Conservation (phyloP, 768 basidiomycete species). For the Phanerochaete sordida region DNA sequence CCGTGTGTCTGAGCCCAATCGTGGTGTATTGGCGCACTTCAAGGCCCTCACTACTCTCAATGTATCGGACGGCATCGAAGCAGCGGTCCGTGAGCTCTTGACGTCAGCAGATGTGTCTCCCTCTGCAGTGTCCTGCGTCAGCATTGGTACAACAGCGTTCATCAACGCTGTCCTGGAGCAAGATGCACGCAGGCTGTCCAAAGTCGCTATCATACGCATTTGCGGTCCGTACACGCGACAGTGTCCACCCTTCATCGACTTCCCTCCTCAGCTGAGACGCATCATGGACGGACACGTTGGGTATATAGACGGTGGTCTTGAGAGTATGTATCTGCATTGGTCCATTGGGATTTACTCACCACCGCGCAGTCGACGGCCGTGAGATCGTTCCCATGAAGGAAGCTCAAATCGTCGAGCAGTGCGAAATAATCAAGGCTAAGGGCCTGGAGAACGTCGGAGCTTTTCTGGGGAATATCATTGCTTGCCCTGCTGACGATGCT, state of each 20-base stretch:
- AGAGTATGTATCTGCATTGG: constrained; percentile 24
- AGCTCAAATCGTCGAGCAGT: constrained; percentile 43
- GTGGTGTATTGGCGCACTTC: constrained; percentile 33
- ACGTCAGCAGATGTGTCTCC: constrained; percentile 32
- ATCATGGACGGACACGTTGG: constrained; percentile 33
- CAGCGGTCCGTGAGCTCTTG: constrained; percentile 45
- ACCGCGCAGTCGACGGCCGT: constrained; percentile 41
- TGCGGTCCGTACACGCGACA: constrained; percentile 58
- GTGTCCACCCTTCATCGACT: constrained; percentile 54
- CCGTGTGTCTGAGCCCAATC: constrained; percentile 27
- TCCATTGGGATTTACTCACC: constrained; percentile 30
- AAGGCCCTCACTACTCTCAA: constrained; percentile 57
- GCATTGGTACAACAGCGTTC: constrained; percentile 59
- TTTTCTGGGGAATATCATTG: no score
- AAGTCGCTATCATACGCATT: constrained; percentile 62
- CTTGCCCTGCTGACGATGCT: background rate
- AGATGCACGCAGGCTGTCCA: constrained; percentile 47
- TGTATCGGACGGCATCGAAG: constrained; percentile 56
- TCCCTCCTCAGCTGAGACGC: constrained; percentile 34
- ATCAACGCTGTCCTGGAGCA: constrained; percentile 54
- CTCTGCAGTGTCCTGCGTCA: constrained; percentile 42
- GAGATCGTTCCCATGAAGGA: constrained; percentile 41
- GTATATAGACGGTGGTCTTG: constrained; percentile 37
- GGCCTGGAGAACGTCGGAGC: constrained; percentile 19
- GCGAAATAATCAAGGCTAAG: constrained; percentile 32